Evolutionary conservation across 139 green algal genomes (phyloP), one percentile per base, ranked within the genome.

Genomic region (Coelastrella sp.): DNA sequence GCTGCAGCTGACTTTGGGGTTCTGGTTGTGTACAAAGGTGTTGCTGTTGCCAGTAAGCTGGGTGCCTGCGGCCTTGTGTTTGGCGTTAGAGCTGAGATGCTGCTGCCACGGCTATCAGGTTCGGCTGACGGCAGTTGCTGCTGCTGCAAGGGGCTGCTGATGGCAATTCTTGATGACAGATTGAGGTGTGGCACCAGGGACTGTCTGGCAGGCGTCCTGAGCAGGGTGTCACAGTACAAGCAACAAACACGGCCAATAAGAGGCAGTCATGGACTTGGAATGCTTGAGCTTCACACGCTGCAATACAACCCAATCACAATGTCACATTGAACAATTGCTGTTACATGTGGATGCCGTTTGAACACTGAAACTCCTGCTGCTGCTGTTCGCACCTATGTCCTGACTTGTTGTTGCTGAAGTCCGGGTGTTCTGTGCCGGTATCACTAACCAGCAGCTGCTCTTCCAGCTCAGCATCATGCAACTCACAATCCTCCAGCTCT

Each of bases 141-240:
- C 73, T 50, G 73, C 27, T 81, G 73, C 30, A 41, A 11, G 19
- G 7, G 17, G 68, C 11, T 41, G n/a, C 13, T 13, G 21, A 25
- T 5, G n/a, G 23, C 23, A 41, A n/a, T 37, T 41, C 41, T 43
- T 9, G 41, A 0, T 25, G 41, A n/a, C 71, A 79, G 41, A 19
- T 79, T 79, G n/a, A 79, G 71, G 11, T 60, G 71, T 0, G 71
- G 71, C 71, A 79, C 71, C 27, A 62, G 25, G 5, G 25, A 27
- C 3, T 11, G 19, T n/a, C 11, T 79, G n/a, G 7, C 8, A 25
- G 41, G 71, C 2, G 11, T 79, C 43, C 71, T 79, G 43, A 8
- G 62, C 7, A n/a, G n/a, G n/a, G n/a, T n/a, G n/a, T n/a, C n/a
- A n/a, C n/a, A n/a, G n/a, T n/a, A n/a, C n/a, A n/a, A n/a, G n/a